Percentiles rank a stretch among this genome's conserved stretches.
phyloP scores from a whole-genome alignment of 192 early-diverging fungal genomes.

The Phycomyces blakesleeanus region DNA sequence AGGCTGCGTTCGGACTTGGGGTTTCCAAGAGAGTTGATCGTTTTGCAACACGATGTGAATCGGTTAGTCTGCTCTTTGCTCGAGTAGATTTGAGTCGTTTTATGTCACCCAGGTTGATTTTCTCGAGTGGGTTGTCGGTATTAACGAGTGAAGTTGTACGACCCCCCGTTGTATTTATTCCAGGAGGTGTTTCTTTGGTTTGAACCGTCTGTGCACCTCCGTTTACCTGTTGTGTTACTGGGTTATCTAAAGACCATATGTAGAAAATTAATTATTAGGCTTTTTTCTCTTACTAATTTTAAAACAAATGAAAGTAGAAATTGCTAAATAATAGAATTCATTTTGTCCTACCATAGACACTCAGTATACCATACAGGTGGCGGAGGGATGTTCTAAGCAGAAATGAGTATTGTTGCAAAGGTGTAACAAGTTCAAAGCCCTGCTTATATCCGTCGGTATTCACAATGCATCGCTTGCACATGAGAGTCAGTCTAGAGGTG shows the following conservation, averaged over 20 bases:
- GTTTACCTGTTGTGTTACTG: background rate
- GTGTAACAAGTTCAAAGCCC: constrained; percentile 69
- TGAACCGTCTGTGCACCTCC: background rate
- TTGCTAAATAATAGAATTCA: too few relatives aligned
- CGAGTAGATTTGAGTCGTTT: constrained; percentile 58
- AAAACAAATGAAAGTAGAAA: too few relatives aligned
- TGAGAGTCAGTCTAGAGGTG: constrained; percentile 8
- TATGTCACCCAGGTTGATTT: constrained; percentile 49
- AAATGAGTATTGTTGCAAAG: constrained; percentile 91
- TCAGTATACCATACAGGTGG: constrained; percentile 74
- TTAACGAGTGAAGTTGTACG: background rate
- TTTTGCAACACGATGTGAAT: constrained; percentile 41
- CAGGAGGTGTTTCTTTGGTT: background rate
- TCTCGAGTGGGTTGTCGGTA: constrained; percentile 3
- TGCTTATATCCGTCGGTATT: constrained; percentile 23
- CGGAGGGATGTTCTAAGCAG: constrained; percentile 79
- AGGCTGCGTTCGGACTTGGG: constrained; percentile 30
- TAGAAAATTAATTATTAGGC: background rate
- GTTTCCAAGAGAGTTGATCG: constrained; percentile 52
- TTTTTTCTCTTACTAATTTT: too few relatives aligned
- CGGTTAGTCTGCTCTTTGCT: constrained; percentile 24
- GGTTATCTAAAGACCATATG: background rate
- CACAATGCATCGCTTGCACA: constrained; percentile 35
- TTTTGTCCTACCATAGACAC: constrained; percentile 29
- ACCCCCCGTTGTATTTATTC: background rate